These are phyloP conservation scores for Stemphylium vesicarium DNA, from an alignment of 2,329 filamentous ascomycete species.

Conservation along the genomic window DNA sequence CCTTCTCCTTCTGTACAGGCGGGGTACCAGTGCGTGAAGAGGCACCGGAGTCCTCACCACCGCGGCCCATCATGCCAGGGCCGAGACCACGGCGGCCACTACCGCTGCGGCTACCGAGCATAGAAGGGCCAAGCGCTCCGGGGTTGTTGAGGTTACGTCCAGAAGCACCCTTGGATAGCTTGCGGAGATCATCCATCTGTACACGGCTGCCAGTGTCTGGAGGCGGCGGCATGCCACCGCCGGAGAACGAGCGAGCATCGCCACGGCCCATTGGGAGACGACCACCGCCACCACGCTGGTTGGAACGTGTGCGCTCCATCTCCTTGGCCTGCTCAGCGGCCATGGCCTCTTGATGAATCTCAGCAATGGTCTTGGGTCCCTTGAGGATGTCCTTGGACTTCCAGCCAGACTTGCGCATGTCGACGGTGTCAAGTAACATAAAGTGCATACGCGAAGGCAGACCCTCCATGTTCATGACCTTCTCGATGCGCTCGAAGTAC, in stretches of 20 bases:
- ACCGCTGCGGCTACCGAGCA: slow-evolving; percentile 87
- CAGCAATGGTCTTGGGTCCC: slow-evolving; percentile 93
- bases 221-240: slow-evolving; percentile 72
- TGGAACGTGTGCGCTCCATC: slow-evolving; percentile 62
- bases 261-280: slow-evolving; percentile 79
- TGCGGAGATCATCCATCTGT: slow-evolving; percentile 87
- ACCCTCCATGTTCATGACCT: slow-evolving; percentile 75
- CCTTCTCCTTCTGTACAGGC: slow-evolving; percentile 68
- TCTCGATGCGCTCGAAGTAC: slow-evolving; percentile 89
- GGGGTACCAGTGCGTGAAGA: slow-evolving; percentile 92
- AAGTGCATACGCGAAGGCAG: slow-evolving; percentile 89
- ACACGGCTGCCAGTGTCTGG: slow-evolving; percentile 79
- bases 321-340: slow-evolving; percentile 84
- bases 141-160: slow-evolving; percentile 64
- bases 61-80: slow-evolving; percentile 70
- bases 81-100: slow-evolving; percentile 81
- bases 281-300: slow-evolving; percentile 71
- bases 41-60: slow-evolving; percentile 83
- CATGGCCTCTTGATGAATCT: slow-evolving; percentile 84
- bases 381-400: slow-evolving; percentile 87
- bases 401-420: slow-evolving; percentile 81
- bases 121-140: slow-evolving; percentile 76
- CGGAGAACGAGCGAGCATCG: slow-evolving; percentile 84
- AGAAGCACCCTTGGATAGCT: slow-evolving; percentile 68
- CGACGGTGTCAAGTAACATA: slow-evolving; percentile 94